Conservation (phyloP, 176 grass and related monocot species). For the Cenchrus americanus region DNA sequence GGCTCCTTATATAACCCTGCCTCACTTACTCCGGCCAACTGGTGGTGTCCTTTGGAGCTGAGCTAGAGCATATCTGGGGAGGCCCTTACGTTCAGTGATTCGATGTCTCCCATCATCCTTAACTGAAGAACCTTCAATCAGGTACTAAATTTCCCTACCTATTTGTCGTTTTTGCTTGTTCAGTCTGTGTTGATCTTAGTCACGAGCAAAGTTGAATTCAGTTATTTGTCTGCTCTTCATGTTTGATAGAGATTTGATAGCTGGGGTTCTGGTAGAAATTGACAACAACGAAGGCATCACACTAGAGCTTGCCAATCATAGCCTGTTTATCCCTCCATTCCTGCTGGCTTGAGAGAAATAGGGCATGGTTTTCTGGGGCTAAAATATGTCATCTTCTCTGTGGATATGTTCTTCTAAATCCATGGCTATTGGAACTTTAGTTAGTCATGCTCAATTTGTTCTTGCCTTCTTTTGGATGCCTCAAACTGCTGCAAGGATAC, state of each 20-base stretch:
- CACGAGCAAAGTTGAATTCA: conserved; percentile 13
- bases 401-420: not conserved
- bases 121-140: conserved; percentile 4
- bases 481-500: conserved; percentile 17
- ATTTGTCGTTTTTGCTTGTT: conserved; percentile 28
- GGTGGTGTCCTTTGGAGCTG: conserved; percentile 45
- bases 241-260: not conserved
- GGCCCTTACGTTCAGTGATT: not conserved
- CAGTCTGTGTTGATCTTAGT: conserved; percentile 7
- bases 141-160: conserved; percentile 40
- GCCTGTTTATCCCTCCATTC: conserved; percentile 10
- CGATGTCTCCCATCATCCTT: not conserved
- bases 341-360: not conserved
- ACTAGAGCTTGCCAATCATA: conserved; percentile 22
- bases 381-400: conserved; percentile 13
- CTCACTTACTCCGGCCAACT: conserved; percentile 49
- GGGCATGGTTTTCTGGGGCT: conserved; percentile 2
- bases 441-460: not conserved
- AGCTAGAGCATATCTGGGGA: conserved; percentile 39
- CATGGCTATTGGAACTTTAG: not conserved
- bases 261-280: conserved; percentile 5
- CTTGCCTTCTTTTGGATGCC: conserved; percentile 20
- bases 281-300: not conserved
- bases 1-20: conserved; percentile 57
- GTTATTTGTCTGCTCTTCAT: not conserved